Conservation (phyloP, 345 rosid genomes). For the Melastoma malabathricum region DNA sequence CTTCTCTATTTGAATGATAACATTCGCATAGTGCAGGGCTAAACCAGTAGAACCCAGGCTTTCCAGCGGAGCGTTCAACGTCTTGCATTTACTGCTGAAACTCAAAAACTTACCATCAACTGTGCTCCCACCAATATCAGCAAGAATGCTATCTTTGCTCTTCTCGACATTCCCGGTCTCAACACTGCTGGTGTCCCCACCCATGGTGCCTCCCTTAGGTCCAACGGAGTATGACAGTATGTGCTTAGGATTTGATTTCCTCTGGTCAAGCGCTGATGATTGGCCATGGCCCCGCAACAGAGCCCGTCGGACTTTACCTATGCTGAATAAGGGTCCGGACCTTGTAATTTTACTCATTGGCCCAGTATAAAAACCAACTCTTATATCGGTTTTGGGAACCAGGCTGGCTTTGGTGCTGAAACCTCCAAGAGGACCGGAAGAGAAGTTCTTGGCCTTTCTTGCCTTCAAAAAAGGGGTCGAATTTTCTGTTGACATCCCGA, state of each 20-base stretch:
- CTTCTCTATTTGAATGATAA: conserved; percentile 78
- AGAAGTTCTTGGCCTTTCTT: conserved; percentile 36
- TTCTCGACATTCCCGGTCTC: conserved; percentile 20
- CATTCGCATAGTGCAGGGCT: conserved; percentile 90
- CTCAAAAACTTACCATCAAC: conserved; percentile 16
- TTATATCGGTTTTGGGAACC: conserved; percentile 36
- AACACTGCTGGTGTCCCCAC: conserved; percentile 20
- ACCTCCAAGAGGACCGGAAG: conserved; percentile 73
- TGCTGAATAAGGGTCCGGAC: conserved; percentile 45
- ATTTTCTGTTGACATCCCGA: conserved; percentile 30
- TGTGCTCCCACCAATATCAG: conserved; percentile 11
- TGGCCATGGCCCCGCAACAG: conserved; percentile 39
- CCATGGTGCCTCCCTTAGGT: conserved; percentile 67
- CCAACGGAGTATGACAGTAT: conserved; percentile 65
- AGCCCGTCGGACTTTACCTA: conserved; percentile 35
- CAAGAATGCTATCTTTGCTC: conserved; percentile 22
- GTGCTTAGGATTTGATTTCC: conserved; percentile 32
- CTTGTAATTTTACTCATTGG: conserved; percentile 45
- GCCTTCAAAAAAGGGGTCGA: conserved; percentile 35
- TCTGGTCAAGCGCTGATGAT: conserved; percentile 23
- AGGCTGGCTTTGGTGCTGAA: conserved; percentile 24
- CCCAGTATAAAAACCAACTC: conserved; percentile 45
- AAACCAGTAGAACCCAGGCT: conserved; percentile 86
- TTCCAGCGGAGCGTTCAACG: conserved; percentile 59
- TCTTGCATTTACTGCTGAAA: conserved; percentile 22